Evolutionary conservation across 768 basidiomycete genomes (phyloP).

Genomic region (Bullera alba): DNA sequence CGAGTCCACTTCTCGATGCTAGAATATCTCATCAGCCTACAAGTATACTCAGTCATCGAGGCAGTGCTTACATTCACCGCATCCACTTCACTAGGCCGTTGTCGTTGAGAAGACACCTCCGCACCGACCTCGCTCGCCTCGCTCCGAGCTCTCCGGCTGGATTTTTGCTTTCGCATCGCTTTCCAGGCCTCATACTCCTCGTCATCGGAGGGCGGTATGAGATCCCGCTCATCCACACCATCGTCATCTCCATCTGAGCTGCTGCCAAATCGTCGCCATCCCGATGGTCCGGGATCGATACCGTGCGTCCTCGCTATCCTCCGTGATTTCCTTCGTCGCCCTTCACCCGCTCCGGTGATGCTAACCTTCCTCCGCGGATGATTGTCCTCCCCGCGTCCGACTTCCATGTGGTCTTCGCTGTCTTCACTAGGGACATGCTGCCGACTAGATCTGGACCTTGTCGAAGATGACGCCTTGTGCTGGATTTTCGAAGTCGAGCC

Average conservation of each 20-base stretch:
- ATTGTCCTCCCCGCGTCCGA: not conserved
- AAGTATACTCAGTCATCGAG: no score
- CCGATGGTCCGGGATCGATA: not conserved
- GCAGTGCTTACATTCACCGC: no score
- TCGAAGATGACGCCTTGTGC: not conserved
- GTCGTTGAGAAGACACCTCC: no score
- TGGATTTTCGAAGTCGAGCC: not conserved
- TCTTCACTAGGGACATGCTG: no score
- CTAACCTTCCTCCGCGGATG: constrained; percentile 7
- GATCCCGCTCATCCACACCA: constrained; percentile 13
- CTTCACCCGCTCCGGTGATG: not conserved
- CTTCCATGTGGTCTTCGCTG: no score
- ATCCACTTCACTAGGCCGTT: no score
- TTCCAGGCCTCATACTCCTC: constrained; percentile 30
- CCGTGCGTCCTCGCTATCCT: constrained; percentile 4
- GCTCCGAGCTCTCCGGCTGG: not conserved
- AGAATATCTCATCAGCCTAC: no score
- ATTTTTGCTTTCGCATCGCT: not conserved
- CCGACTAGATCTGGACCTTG: no score
- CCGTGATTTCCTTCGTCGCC: not conserved
- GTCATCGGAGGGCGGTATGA: constrained; percentile 27
- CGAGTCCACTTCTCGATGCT: no score
- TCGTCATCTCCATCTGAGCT: no score
- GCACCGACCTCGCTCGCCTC: constrained; percentile 1
- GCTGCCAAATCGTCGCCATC: no score